Evolutionary conservation across 805 yeast genomes (phyloP).

Genomic region (Ogataea ganodermae): DNA sequence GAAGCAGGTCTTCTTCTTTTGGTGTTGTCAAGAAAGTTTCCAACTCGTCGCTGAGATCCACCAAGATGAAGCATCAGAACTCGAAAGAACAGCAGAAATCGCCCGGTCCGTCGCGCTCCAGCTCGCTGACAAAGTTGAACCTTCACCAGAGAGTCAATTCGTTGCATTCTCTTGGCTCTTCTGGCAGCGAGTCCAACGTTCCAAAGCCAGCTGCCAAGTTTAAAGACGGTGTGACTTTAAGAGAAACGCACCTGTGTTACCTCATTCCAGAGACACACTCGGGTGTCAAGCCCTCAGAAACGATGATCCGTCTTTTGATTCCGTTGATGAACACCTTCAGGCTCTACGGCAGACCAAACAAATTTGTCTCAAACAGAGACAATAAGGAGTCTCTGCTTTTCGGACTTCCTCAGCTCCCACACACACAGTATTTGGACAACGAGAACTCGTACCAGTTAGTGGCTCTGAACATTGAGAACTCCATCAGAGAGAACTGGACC

Average conservation of each 20-base stretch:
- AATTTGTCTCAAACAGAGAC: slow-evolving; percentile 57
- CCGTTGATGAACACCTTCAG: slow-evolving; percentile 72
- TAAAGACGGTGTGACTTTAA: slow-evolving; percentile 26
- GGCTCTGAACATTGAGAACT: slow-evolving; percentile 34
- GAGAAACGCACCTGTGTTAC: slow-evolving; percentile 33
- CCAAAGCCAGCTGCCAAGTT: slow-evolving; percentile 17
- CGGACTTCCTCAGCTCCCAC: slow-evolving; percentile 76
- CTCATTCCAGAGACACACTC: slow-evolving; percentile 70
- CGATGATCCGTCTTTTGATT: slow-evolving; percentile 66
- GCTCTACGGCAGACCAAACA: slow-evolving; percentile 73
- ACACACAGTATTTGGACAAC: slow-evolving; percentile 53
- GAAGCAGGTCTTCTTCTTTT: slow-evolving; percentile 32
- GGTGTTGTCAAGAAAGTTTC: slow-evolving; percentile 32
- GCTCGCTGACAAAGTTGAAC: slow-evolving; percentile 10
- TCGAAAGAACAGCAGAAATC: slow-evolving; percentile 13
- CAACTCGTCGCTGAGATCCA: slow-evolving; percentile 28
- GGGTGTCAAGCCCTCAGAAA: slow-evolving; percentile 71
- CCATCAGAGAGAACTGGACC: slow-evolving; percentile 36
- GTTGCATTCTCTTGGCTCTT: slow-evolving; percentile 28
- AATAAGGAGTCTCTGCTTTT: slow-evolving; percentile 60
- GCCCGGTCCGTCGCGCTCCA: slow-evolving; percentile 23
- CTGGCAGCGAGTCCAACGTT: slow-evolving; percentile 21
- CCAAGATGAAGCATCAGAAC: slow-evolving; percentile 15
- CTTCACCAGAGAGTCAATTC: slow-evolving; percentile 30
- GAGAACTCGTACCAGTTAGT: slow-evolving; percentile 35